Evolutionary conservation across 2,329 filamentous ascomycete genomes (phyloP).

Genomic region (Epicoccum sorghinum): DNA sequence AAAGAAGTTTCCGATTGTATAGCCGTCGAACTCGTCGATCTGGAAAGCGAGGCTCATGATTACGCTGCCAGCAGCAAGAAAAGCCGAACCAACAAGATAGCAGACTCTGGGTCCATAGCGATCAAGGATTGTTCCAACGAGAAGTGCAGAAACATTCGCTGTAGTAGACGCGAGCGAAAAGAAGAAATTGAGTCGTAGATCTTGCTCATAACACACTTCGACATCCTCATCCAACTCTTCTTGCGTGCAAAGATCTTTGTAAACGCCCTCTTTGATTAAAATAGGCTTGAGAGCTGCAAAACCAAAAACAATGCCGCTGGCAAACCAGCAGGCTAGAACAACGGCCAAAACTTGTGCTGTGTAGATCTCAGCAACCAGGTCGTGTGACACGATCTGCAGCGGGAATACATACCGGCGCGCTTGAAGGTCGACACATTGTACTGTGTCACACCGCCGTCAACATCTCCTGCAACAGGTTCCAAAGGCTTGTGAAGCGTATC

Average conservation of each 20-base stretch:
- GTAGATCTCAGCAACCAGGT: conserved; percentile 14
- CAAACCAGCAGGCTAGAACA: conserved; percentile 48
- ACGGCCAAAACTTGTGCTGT: conserved; percentile 44
- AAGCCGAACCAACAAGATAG: conserved; percentile 39
- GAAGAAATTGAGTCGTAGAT: conserved; percentile 48
- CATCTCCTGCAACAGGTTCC: conserved; percentile 43
- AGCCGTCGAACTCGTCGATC: conserved; percentile 50
- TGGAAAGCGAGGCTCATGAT: conserved; percentile 47
- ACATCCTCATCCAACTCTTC: conserved; percentile 42
- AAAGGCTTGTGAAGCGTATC: conserved; percentile 54
- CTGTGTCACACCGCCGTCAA: conserved; percentile 53
- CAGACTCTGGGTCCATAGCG: conserved; percentile 46
- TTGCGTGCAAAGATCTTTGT: conserved; percentile 43
- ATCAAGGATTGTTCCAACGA: conserved; percentile 46
- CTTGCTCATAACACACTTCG: conserved; percentile 48
- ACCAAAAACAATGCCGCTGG: conserved; percentile 50
- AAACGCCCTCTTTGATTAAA: conserved; percentile 47
- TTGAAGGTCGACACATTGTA: conserved; percentile 55
- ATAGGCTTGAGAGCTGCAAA: conserved; percentile 51
- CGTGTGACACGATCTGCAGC: conserved; percentile 3
- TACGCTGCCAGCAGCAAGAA: conserved; percentile 42
- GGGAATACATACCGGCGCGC: conserved; percentile 37
- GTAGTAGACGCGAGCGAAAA: conserved; percentile 48
- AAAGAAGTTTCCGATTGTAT: conserved; percentile 75
- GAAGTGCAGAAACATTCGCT: conserved; percentile 47